phyloP scores from a whole-genome alignment of 2,329 filamentous ascomycete species.

The Paecilomyces niveus region DNA sequence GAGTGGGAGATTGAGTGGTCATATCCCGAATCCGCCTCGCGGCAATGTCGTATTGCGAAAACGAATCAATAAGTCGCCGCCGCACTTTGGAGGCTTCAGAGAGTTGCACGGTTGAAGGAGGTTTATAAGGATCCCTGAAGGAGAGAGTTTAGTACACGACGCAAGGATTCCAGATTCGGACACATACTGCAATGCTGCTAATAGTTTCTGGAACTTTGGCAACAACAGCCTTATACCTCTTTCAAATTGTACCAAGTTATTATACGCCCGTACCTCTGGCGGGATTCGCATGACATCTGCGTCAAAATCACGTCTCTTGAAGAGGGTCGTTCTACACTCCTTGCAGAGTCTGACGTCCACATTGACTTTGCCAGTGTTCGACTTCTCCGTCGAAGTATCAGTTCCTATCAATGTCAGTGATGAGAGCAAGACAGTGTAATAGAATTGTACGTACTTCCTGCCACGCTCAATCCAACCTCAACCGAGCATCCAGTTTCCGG shows the following conservation, averaged over 20 bases:
- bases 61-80: constrained; percentile 82
- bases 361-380: constrained; percentile 49
- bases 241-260: constrained; percentile 79
- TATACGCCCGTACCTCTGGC: constrained; percentile 71
- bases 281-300: constrained; percentile 61
- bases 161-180: not conserved
- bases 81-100: constrained; percentile 81
- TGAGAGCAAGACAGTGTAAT: constrained; percentile 10
- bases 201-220: constrained; percentile 73
- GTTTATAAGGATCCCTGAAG: constrained; percentile 53
- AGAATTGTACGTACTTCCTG: constrained; percentile 47
- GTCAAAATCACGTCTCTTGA: constrained; percentile 69
- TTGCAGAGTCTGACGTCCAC: constrained; percentile 88
- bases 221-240: constrained; percentile 74
- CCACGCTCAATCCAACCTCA: constrained; percentile 74
- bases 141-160: constrained; percentile 5
- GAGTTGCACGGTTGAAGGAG: constrained; percentile 62
- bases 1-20: constrained; percentile 63
- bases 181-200: constrained; percentile 60
- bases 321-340: constrained; percentile 69
- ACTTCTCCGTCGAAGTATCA: constrained; percentile 38
- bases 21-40: constrained; percentile 76
- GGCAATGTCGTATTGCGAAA: constrained; percentile 77
- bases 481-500: constrained; percentile 74
- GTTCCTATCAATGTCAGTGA: constrained; percentile 9